Conservation (phyloP, 345 rosid genomes). For the Iberis pinnata region DNA sequence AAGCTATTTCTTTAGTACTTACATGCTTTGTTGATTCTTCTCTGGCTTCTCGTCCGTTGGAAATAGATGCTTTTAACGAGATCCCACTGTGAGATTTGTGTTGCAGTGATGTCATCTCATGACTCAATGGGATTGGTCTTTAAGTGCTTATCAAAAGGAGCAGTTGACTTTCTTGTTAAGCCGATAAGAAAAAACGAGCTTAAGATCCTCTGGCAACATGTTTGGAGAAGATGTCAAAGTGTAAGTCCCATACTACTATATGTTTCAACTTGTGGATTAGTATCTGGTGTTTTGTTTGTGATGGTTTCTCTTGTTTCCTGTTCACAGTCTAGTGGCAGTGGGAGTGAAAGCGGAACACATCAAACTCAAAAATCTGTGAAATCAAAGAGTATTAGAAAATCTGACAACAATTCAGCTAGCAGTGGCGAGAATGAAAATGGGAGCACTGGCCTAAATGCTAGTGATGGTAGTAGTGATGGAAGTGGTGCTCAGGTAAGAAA, state of each 20-base stretch:
- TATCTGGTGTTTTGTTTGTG: constrained; percentile 14
- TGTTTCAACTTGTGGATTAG: not conserved
- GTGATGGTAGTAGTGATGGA: constrained; percentile 65
- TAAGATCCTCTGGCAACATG: constrained; percentile 81
- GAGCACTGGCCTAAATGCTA: constrained; percentile 36
- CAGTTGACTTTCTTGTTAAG: constrained; percentile 78
- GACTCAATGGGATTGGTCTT: constrained; percentile 80
- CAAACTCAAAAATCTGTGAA: constrained; percentile 42
- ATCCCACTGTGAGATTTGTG: constrained; percentile 22
- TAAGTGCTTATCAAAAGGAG: constrained; percentile 82
- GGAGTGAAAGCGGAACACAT: constrained; percentile 71
- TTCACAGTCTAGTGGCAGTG: constrained; percentile 74
- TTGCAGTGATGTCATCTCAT: constrained; percentile 86
- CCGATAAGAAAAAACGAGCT: constrained; percentile 85
- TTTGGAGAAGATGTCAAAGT: constrained; percentile 87
- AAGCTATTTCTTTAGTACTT: constrained; percentile 3
- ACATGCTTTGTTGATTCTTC: constrained; percentile 19
- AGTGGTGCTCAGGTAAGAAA: constrained; percentile 68
- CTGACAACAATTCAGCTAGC: constrained; percentile 40
- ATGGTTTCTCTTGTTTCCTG: constrained; percentile 7
- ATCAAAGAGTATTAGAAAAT: constrained; percentile 40
- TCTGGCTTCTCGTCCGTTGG: constrained; percentile 19
- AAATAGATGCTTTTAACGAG: constrained; percentile 31
- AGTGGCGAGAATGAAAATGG: constrained; percentile 49
- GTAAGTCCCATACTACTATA: constrained; percentile 37